Evolutionary conservation across 768 basidiomycete genomes (phyloP), one percentile per base, ranked within the genome.

Genomic region (Tulasnella sp.): DNA sequence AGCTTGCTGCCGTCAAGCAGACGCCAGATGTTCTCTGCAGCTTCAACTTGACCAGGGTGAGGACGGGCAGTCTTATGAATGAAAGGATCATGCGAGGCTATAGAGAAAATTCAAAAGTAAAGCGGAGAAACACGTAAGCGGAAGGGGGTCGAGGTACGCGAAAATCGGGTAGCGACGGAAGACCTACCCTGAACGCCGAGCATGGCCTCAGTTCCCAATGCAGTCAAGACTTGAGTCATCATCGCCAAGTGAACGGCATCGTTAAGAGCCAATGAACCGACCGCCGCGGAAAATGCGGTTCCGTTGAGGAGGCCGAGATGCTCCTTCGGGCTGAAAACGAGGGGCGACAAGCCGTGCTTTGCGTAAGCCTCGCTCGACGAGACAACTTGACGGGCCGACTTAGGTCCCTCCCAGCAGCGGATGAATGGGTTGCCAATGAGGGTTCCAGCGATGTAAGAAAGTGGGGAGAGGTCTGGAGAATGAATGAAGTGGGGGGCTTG

Each of bases 21-120:
- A 76, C 90, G 87, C 88, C 90, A 90, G 48, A 96, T 90, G 78
- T 90, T 91, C 82, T 88, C 89, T 3, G 93, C 94, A 1, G 88
- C 90, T 84, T 96, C 93, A 72, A 96, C 89, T 89, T 96, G 95
- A 77, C 95, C 95, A 7, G 93, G 92, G 85, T 96, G 95, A 11
- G 95, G 95, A 14, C 95, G 91, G 22, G 92, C 90, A 41, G 83
- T 79, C 64, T 89, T 88, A 84, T 93, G 92, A 81, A 96, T 93
- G 87, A 96, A 96, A 3, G 93, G 90, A 81, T 91, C 92, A 83
- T 92, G 94, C 0, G 92, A 92, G 18, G 88, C 91, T 75, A 42
- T 37, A 20, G 7, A 69, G 60, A 44, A 31, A 64, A 58, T 1
- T 58, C 9, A 14, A 58, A 72, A 18, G n/a, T 12, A 20, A 79